Conservation (phyloP, 2,329 filamentous ascomycete species). For the Aspergillus tanneri region DNA sequence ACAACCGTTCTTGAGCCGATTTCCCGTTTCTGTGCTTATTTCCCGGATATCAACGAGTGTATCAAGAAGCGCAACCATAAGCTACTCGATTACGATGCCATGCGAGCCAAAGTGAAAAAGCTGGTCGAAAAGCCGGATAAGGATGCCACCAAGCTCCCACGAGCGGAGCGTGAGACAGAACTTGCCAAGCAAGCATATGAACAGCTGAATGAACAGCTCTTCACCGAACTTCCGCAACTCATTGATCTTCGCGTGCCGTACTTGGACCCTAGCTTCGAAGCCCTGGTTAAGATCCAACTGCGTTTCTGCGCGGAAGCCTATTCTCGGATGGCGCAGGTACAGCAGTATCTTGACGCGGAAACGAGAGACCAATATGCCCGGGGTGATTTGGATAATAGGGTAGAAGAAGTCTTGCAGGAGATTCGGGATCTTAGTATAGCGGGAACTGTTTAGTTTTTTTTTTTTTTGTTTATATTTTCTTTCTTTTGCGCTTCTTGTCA, state of each 20-base stretch:
- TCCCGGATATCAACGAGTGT: conserved; percentile 98
- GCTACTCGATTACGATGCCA: conserved; percentile 93
- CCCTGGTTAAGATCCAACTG: conserved; percentile 96
- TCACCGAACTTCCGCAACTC: conserved; percentile 86
- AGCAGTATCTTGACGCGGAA: conserved; percentile 95
- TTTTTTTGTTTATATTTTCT: conserved; percentile 10
- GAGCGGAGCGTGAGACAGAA: conserved; percentile 93
- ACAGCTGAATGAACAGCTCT: conserved; percentile 94
- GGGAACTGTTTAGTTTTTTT: conserved; percentile 57
- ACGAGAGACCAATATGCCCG: conserved; percentile 95
- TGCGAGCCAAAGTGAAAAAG: conserved; percentile 94
- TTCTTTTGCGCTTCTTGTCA: conserved; percentile 9
- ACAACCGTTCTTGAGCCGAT: conserved; percentile 95
- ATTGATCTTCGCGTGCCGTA: conserved; percentile 97
- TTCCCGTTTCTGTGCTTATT: conserved; percentile 93
- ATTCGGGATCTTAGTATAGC: conserved; percentile 95
- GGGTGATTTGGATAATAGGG: conserved; percentile 83
- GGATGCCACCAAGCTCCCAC: conserved; percentile 92
- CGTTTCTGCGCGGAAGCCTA: conserved; percentile 98
- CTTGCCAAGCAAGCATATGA: conserved; percentile 93
- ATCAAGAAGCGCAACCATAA: conserved; percentile 99
- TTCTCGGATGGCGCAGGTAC: conserved; percentile 96
- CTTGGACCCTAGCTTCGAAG: conserved; percentile 94
- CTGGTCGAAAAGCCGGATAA: conserved; percentile 98
- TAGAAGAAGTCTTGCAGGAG: conserved; percentile 95